phyloP scores from a whole-genome alignment of 83 land plant species.

The Picea engelmannii region DNA sequence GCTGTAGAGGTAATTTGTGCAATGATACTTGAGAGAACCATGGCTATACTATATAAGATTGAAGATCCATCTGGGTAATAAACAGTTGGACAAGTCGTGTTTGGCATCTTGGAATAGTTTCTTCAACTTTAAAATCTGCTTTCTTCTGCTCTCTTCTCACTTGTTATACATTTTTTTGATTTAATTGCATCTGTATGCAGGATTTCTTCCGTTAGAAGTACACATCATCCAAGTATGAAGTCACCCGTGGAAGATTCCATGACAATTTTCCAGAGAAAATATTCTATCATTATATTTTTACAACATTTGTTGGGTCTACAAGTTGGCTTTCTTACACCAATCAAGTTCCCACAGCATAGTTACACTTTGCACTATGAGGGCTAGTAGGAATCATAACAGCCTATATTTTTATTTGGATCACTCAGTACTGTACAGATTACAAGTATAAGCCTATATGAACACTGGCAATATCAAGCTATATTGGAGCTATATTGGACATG shows the following conservation, averaged over 20 bases:
- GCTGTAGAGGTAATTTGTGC: constrained; percentile 98
- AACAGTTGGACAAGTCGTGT: no score
- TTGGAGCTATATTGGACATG: constrained; percentile 88
- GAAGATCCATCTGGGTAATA: constrained; percentile 91
- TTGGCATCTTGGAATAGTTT: no score
- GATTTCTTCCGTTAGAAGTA: constrained; percentile 76
- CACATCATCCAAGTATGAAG: constrained; percentile 60
- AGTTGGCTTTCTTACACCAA: constrained; percentile 96
- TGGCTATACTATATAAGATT: constrained; percentile 87
- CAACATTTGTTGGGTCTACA: constrained; percentile 68
- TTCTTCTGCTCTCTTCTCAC: constrained; percentile 79
- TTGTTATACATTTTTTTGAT: constrained; percentile 93
- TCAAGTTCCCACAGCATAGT: constrained; percentile 95
- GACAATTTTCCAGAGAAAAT: constrained; percentile 91
- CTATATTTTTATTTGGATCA: constrained; percentile 88
- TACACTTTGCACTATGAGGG: constrained; percentile 96
- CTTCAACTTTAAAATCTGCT: no score
- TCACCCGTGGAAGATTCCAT: constrained; percentile 84
- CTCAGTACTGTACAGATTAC: constrained; percentile 98
- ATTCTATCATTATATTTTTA: constrained; percentile 75
- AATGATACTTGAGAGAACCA: constrained; percentile 95
- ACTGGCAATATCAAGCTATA: constrained; percentile 60
- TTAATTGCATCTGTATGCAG: constrained; percentile 85
- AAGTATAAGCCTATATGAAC: constrained; percentile 95
- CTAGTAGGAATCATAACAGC: constrained; percentile 96